Evolutionary conservation across 345 rosid species (phyloP).

Genomic region (Corymbia maculata): DNA sequence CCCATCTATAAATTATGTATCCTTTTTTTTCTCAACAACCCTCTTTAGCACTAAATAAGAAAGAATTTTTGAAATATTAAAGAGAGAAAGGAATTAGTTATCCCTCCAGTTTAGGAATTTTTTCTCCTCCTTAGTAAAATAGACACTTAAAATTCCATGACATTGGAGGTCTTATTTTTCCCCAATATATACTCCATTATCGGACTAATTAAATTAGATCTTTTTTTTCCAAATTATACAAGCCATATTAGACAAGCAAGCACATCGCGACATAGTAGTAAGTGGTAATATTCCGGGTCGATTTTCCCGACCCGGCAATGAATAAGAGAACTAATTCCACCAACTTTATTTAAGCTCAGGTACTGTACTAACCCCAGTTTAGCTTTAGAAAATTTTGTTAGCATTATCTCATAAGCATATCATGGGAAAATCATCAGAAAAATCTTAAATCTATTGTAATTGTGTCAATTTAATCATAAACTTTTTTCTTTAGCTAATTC

Average conservation of each 20-base stretch:
- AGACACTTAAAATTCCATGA: not conserved
- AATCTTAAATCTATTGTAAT: too few relatives aligned
- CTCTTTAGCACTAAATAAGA: not conserved
- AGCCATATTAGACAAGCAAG: not conserved
- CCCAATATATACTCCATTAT: not conserved
- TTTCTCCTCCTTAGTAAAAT: not conserved
- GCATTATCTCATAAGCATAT: not conserved
- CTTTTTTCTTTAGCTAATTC: too few relatives aligned
- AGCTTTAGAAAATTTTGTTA: not conserved
- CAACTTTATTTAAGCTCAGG: not conserved
- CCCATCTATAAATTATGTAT: not conserved
- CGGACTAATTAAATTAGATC: too few relatives aligned
- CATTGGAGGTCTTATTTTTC: not conserved
- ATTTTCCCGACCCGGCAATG: not conserved
- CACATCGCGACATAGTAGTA: not conserved
- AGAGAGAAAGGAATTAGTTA: not conserved
- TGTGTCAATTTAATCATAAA: too few relatives aligned
- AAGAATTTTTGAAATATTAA: not conserved
- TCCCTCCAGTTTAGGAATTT: not conserved
- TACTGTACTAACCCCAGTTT: not conserved
- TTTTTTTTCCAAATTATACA: not conserved
- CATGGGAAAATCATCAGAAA: too few relatives aligned
- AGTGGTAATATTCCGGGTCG: not conserved
- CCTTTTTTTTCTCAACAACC: not conserved
- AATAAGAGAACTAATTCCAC: not conserved